Conservation (phyloP, 768 basidiomycete genomes). For the Boletus rex-veris region DNA sequence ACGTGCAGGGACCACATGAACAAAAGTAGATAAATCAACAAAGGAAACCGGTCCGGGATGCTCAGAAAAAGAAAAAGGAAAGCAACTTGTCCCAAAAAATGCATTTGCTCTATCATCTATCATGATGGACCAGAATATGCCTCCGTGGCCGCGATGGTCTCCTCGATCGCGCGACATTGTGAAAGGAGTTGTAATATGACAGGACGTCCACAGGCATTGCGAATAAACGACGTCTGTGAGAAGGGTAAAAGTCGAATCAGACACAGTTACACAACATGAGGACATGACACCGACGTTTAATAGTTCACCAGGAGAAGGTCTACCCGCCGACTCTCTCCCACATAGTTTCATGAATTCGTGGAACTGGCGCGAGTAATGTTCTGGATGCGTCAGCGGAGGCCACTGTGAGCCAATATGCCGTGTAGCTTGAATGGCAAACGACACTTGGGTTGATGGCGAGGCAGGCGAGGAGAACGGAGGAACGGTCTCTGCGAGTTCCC, state of each 20-base stretch:
- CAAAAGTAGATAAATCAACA: conserved; percentile 1
- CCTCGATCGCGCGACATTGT: conserved; percentile 67
- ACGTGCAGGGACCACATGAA: not conserved
- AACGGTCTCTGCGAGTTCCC: conserved; percentile 74
- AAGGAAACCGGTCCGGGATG: not conserved
- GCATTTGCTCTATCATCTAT: not conserved
- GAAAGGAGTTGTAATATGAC: conserved; percentile 66
- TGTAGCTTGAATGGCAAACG: conserved; percentile 40
- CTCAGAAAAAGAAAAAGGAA: not conserved
- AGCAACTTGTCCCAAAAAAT: not conserved
- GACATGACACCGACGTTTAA: conserved; percentile 45
- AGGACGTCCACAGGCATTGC: conserved; percentile 62
- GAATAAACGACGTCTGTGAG: conserved; percentile 57
- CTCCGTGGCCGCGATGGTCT: conserved; percentile 27
- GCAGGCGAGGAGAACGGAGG: conserved; percentile 62
- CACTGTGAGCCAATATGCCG: conserved; percentile 52
- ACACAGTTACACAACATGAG: not conserved
- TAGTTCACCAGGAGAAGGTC: conserved; percentile 57
- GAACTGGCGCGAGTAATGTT: conserved; percentile 62
- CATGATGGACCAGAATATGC: not conserved
- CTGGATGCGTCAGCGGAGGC: conserved; percentile 58
- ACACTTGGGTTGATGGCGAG: conserved; percentile 15
- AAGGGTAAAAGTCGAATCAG: not conserved
- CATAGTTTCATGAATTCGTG: conserved; percentile 70
- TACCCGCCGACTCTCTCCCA: conserved; percentile 52